phyloP scores from a whole-genome alignment of 2,329 filamentous ascomycete genomes.

The Talaromyces sp. region DNA sequence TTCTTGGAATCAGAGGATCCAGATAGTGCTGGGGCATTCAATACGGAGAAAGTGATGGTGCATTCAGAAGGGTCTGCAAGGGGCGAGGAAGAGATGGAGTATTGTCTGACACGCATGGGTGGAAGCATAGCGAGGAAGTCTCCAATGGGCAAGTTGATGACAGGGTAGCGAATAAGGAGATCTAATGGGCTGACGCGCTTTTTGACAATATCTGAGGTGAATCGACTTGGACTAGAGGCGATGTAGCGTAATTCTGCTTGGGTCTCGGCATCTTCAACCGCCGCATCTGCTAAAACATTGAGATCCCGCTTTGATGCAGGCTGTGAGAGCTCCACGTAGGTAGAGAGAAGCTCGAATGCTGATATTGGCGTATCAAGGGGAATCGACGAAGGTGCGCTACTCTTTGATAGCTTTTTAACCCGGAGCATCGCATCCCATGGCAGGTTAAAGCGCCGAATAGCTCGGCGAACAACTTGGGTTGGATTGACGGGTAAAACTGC shows the following conservation, averaged over 20 bases:
- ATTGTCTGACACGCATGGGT: conserved; percentile 77
- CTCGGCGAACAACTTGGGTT: conserved; percentile 61
- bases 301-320: conserved; percentile 70
- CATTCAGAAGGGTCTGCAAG: conserved; percentile 59
- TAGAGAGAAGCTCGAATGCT: conserved; percentile 65
- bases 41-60: conserved; percentile 70
- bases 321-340: conserved; percentile 73
- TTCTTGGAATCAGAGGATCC: conserved; percentile 44
- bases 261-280: conserved; percentile 51
- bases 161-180: conserved; percentile 66
- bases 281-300: conserved; percentile 48
- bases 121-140: conserved; percentile 72
- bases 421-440: conserved; percentile 70
- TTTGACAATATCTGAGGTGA: conserved; percentile 52
- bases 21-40: conserved; percentile 57
- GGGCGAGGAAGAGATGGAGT: conserved; percentile 77
- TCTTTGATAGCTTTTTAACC: conserved; percentile 57
- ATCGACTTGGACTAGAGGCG: conserved; percentile 39
- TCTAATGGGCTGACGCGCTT: conserved; percentile 64
- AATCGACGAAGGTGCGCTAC: conserved; percentile 40
- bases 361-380: conserved; percentile 62
- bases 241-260: conserved; percentile 44
- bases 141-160: conserved; percentile 64
- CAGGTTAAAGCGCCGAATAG: conserved; percentile 65
- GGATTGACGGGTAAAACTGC: conserved; percentile 73